Percentiles rank a stretch among this genome's conserved stretches.
Conservation (phyloP, 768 basidiomycete species). For the Mycena epipterygia region DNA sequence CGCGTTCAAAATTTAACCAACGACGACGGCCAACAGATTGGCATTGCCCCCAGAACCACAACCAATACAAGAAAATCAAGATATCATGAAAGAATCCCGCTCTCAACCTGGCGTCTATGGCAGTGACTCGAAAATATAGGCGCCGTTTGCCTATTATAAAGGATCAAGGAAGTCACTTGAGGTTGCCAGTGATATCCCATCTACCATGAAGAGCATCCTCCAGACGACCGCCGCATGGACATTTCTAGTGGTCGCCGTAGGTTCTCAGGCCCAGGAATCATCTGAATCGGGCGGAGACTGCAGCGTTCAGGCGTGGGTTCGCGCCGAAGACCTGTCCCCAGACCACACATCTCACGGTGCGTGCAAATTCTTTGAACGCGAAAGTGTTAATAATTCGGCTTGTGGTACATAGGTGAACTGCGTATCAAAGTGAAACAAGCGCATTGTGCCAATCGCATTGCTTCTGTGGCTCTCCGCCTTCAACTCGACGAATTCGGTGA, state of each 20-base stretch:
- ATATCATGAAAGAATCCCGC: background rate
- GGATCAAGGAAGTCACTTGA: too few species aligned
- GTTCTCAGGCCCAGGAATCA: background rate
- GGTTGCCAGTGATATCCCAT: too few species aligned
- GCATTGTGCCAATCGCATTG: conserved; percentile 16
- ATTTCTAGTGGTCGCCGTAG: background rate
- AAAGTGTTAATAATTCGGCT: background rate
- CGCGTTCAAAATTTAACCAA: too few species aligned
- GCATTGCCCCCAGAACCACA: too few species aligned
- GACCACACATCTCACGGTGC: conserved; percentile 18
- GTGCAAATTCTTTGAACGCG: background rate
- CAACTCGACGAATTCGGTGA: conserved; percentile 29
- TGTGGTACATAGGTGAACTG: conserved; percentile 22
- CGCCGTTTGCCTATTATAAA: too few species aligned
- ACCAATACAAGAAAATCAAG: too few species aligned
- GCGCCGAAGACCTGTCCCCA: conserved; percentile 17
- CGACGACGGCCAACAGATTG: too few species aligned
- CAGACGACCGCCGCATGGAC: background rate
- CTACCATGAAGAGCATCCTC: conserved; percentile 1
- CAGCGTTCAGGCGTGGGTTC: conserved; percentile 16
- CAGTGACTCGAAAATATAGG: too few species aligned
- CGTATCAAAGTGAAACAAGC: conserved; percentile 19
- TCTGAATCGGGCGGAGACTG: background rate
- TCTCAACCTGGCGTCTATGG: too few species aligned
- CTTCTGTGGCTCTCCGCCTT: too few species aligned